Conservation (phyloP, 345 rosid species). For the Murraya koenigii region DNA sequence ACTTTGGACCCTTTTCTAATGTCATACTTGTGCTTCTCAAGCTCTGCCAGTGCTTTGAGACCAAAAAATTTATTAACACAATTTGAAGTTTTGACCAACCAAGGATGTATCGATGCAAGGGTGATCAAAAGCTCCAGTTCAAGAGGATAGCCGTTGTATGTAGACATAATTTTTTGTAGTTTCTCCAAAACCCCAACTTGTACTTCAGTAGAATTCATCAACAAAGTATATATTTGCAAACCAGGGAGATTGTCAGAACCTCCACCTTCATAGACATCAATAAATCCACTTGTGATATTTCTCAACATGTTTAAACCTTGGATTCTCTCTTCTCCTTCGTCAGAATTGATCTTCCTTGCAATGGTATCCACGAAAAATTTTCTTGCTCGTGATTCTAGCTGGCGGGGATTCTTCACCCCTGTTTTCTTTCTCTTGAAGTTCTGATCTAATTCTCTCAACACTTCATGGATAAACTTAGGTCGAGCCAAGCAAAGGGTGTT, state of each 20-base stretch:
- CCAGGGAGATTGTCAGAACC: conserved; percentile 75
- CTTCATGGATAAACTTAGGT: conserved; percentile 74
- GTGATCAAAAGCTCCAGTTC: conserved; percentile 85
- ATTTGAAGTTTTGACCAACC: conserved; percentile 62
- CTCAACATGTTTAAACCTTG: conserved; percentile 77
- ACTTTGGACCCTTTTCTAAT: conserved; percentile 76
- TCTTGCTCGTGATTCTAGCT: conserved; percentile 73
- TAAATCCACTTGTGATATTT: conserved; percentile 71
- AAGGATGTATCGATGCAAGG: conserved; percentile 88
- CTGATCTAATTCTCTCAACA: conserved; percentile 59
- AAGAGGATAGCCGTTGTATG: conserved; percentile 66
- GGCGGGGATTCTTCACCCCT: conserved; percentile 47
- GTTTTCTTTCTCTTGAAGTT: conserved; percentile 49
- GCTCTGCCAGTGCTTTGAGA: conserved; percentile 38
- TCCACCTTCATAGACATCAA: conserved; percentile 81
- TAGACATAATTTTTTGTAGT: conserved; percentile 61
- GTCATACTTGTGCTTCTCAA: conserved; percentile 61
- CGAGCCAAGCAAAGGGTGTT: conserved; percentile 90
- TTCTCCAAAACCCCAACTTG: conserved; percentile 60
- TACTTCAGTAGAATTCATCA: conserved; percentile 79
- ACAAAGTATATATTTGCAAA: conserved; percentile 77
- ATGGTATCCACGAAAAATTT: conserved; percentile 77
- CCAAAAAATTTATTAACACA: conserved; percentile 63
- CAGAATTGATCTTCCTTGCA: conserved; percentile 75
- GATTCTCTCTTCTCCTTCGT: conserved; percentile 61